These are phyloP conservation scores for Globisporangium heterothallicum DNA, from an alignment of 352 stramenopile species.

Conservation along the genomic window DNA sequence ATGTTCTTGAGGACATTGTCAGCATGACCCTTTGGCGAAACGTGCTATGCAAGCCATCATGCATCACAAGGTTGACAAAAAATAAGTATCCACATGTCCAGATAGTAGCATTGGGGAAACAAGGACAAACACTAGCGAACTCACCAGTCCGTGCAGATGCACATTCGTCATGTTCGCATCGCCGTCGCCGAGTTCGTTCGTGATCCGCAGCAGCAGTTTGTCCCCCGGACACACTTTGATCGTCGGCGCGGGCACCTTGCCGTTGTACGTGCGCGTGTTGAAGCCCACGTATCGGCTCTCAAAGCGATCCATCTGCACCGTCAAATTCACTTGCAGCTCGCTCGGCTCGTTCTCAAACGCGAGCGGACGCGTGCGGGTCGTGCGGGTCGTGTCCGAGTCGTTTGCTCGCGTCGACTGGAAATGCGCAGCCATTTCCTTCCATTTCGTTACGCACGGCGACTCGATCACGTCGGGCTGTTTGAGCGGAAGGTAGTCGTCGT, in stretches of 20 bases:
- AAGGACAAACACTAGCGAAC: neutral
- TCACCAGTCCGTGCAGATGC: slow-evolving; percentile 60
- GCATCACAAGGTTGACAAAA: no score
- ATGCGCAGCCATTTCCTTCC: slow-evolving; percentile 21
- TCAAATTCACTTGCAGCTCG: slow-evolving; percentile 52
- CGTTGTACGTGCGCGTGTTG: slow-evolving; percentile 72
- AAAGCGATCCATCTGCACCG: slow-evolving; percentile 50
- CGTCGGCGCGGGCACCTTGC: slow-evolving; percentile 51
- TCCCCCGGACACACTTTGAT: slow-evolving; percentile 75
- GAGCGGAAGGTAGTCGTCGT: slow-evolving; percentile 38
- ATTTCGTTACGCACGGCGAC: slow-evolving; percentile 39
- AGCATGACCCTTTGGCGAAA: slow-evolving; percentile 39
- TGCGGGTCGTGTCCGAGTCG: neutral
- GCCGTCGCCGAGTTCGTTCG: slow-evolving; percentile 45
- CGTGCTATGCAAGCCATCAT: no score
- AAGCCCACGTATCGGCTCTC: slow-evolving; percentile 70
- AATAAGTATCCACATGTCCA: no score
- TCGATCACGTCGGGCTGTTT: slow-evolving; percentile 33
- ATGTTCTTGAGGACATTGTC: slow-evolving; percentile 68
- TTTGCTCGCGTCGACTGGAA: slow-evolving; percentile 1
- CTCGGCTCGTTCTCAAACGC: slow-evolving; percentile 35
- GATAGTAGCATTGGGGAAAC: no score
- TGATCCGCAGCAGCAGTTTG: slow-evolving; percentile 46
- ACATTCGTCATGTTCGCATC: slow-evolving; percentile 61
- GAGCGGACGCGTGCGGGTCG: slow-evolving; percentile 18